Evolutionary conservation across 768 basidiomycete species (phyloP).

Genomic region (Lentinus brumalis): DNA sequence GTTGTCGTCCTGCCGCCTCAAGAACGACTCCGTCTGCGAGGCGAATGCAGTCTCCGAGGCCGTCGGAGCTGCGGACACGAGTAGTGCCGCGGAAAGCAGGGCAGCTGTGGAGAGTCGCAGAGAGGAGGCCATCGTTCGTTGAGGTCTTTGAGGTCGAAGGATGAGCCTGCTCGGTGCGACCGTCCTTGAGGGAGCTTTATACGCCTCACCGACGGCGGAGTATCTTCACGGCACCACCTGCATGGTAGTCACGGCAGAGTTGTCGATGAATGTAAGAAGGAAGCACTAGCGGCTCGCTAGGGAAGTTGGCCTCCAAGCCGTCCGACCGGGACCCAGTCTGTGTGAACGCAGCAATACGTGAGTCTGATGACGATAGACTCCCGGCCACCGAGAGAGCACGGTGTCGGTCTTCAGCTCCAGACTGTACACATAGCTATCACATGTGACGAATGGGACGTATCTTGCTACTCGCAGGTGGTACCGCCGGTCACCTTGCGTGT

Average conservation of each 20-base stretch:
- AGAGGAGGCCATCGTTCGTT: neutral
- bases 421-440: neutral
- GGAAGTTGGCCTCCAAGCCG: neutral
- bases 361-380: neutral
- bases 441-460: neutral
- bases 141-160: neutral
- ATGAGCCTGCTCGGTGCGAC: neutral
- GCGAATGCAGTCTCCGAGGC: neutral
- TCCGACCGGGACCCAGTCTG: neutral
- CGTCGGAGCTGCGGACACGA: neutral
- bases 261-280: neutral
- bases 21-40: neutral
- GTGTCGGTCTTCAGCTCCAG: neutral
- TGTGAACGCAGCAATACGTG: neutral
- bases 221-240: too few relatives aligned
- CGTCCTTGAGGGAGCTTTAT: neutral
- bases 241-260: neutral
- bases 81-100: neutral
- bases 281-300: neutral
- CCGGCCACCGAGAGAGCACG: neutral
- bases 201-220: neutral
- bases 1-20: neutral
- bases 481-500: too few relatives aligned
- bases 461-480: neutral
- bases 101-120: neutral